A percentile compares a stretch with the other conserved stretches of the same genome.
These are phyloP conservation scores for Piper betle DNA, from an alignment of 164 flowering plant genomes.

Conservation along the genomic window DNA sequence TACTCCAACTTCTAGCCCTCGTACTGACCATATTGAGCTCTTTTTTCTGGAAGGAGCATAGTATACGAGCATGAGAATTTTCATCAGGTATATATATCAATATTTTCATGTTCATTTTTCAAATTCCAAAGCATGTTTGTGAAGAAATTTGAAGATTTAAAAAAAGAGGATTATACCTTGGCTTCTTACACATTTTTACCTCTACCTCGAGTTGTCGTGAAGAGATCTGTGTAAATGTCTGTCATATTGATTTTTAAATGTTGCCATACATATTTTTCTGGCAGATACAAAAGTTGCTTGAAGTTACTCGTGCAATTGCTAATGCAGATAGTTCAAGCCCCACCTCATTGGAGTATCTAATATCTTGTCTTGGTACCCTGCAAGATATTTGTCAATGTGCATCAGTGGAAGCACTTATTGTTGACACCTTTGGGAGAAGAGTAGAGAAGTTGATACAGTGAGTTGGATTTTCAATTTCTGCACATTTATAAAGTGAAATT, in stretches of 20 bases:
- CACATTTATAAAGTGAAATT: background rate
- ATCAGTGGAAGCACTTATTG: slow-evolving; percentile 86
- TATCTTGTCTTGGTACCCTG: slow-evolving; percentile 45
- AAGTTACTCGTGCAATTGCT: slow-evolving; percentile 62
- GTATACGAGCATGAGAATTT: slow-evolving; percentile 59
- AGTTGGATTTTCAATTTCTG: slow-evolving; percentile 6
- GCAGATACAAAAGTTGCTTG: slow-evolving; percentile 75
- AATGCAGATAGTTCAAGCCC: slow-evolving; percentile 43
- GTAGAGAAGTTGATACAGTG: slow-evolving; percentile 87
- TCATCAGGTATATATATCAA: slow-evolving; percentile 53
- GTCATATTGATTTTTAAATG: background rate
- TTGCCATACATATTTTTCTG: slow-evolving; percentile 1
- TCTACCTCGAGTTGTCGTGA: background rate
- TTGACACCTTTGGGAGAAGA: slow-evolving; percentile 94
- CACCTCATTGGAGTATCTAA: slow-evolving; percentile 37
- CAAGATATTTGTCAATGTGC: slow-evolving; percentile 75
- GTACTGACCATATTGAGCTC: slow-evolving; percentile 56
- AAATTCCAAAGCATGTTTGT: background rate
- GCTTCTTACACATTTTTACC: background rate
- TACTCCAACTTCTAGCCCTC: slow-evolving; percentile 67
- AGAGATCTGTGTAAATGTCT: background rate
- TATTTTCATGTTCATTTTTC: background rate
- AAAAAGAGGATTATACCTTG: background rate
- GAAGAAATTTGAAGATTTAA: background rate
- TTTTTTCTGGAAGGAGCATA: slow-evolving; percentile 43